Base-by-base conservation (phyloP, 2,329 filamentous ascomycete genomes). In the Trichophyton benhamiae region DNA sequence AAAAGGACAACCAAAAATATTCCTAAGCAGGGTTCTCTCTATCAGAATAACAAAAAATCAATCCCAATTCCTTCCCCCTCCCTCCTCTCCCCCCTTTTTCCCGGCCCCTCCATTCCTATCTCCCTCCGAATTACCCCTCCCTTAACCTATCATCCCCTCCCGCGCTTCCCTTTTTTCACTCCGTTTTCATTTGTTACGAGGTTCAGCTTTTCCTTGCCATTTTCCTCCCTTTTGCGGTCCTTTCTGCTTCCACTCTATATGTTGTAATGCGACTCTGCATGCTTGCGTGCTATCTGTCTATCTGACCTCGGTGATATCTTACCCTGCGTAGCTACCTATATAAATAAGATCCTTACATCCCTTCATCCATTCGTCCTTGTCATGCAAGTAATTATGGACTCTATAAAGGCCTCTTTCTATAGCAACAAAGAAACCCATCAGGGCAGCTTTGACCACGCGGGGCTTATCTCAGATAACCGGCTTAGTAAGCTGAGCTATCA, bases 121-220 rank as follows among this genome's bases (percentile, higher is more conserved):
- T 5, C 27, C 27, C 27, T 30, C 27, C 27, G 22, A 25, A 25
- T 25, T 25, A 25, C 22, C 22, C 22, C 22, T 25, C 33, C 53
- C n/a, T 38, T 57, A 36, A 5, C 22, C 20, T 6, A 13, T 38
- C 11, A 30, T 30, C 30, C 27, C 22, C n/a, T 44, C n/a, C n/a
- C 20, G 25, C 36, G n/a, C 15, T 33, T 25, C 36, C 30, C 27
- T 30, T 38, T 48, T 48, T 48, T 22, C 33, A 13, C 33, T 11
- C 33, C 33, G 11, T 46, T 59, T 44, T 8, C 27, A 30, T 46
- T 59, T 59, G 57, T 48, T 44, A 59, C 49, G 49, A 53, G 49
- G 49, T 53, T 53, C 25, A 38, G 33, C 33, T 38, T 38, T 13
- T 38, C 33, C 33, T 38, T 38, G 33, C 33, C 11, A 3, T 38